Evolutionary conservation across 2,329 filamentous ascomycete genomes (phyloP).

Genomic region (Grosmannia serpens): DNA sequence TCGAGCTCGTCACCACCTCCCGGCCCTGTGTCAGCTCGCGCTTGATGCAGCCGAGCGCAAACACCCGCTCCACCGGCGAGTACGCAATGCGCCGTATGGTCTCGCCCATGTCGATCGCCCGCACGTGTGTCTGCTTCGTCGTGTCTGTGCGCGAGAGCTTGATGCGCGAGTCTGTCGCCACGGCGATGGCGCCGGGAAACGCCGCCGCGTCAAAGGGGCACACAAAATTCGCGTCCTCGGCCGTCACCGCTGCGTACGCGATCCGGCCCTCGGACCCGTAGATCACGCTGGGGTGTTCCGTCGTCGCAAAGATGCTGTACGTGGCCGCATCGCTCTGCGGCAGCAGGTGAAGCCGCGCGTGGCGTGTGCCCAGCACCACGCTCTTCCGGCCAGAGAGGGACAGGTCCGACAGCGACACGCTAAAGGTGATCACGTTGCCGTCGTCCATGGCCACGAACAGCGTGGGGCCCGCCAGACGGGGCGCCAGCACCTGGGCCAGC

Average conservation of each 20-base stretch:
- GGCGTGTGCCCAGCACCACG: slow-evolving; percentile 74
- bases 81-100: slow-evolving; percentile 84
- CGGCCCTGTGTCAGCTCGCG: slow-evolving; percentile 58
- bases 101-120: slow-evolving; percentile 64
- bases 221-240: slow-evolving; percentile 70
- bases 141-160: slow-evolving; percentile 74
- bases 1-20: slow-evolving; percentile 68
- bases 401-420: slow-evolving; percentile 50
- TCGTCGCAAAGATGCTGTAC: slow-evolving; percentile 81
- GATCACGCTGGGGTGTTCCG: slow-evolving; percentile 87
- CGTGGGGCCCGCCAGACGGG: slow-evolving; percentile 47
- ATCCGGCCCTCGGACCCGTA: slow-evolving; percentile 81
- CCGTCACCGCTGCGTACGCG: slow-evolving; percentile 87
- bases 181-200: slow-evolving; percentile 68
- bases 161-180: slow-evolving; percentile 66
- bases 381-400: slow-evolving; percentile 64
- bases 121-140: slow-evolving; percentile 79
- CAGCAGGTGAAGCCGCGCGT: slow-evolving; percentile 69
- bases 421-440: slow-evolving; percentile 78
- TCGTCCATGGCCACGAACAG: slow-evolving; percentile 87
- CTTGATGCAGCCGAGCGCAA: slow-evolving; percentile 77
- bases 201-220: slow-evolving; percentile 73
- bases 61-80: slow-evolving; percentile 64
- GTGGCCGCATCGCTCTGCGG: slow-evolving; percentile 53
- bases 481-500: slow-evolving; percentile 65